Percentiles rank a stretch among this genome's conserved stretches.
These are phyloP conservation scores for Aciculosporium take DNA, from an alignment of 2,329 filamentous ascomycete species.

Conservation along the genomic window DNA sequence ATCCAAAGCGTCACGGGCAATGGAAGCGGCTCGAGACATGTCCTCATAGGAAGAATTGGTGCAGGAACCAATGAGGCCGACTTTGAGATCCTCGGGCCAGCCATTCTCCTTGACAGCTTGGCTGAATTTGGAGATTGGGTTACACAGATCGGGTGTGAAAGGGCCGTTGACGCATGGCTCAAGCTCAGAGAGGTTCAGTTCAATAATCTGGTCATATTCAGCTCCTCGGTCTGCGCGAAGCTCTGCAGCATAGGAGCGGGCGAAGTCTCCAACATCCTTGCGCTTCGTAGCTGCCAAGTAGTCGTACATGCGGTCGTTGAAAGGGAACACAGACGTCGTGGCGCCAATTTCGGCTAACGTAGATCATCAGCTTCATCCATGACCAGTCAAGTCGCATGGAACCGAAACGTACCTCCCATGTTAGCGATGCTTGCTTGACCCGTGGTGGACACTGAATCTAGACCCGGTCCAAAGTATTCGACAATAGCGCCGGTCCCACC, in stretches of 20 bases:
- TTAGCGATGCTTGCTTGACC: slow-evolving; percentile 64
- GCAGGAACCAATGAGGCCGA: slow-evolving; percentile 94
- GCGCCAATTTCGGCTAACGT: slow-evolving; percentile 57
- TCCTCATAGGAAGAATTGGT: slow-evolving; percentile 82
- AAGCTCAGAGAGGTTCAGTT: slow-evolving; percentile 87
- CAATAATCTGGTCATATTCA: slow-evolving; percentile 90
- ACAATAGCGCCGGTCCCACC: slow-evolving; percentile 88
- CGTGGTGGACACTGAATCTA: slow-evolving; percentile 38
- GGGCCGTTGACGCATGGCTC: slow-evolving; percentile 98
- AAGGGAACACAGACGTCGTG: slow-evolving; percentile 91
- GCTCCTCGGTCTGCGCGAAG: slow-evolving; percentile 78
- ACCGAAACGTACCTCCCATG: slow-evolving; percentile 34
- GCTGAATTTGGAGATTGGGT: slow-evolving; percentile 94
- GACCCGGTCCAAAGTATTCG: slow-evolving; percentile 53
- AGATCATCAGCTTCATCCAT: slow-evolving; percentile 1
- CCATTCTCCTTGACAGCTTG: slow-evolving; percentile 85
- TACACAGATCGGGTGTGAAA: slow-evolving; percentile 95
- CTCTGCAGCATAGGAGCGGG: slow-evolving; percentile 69
- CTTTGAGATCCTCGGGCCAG: slow-evolving; percentile 95
- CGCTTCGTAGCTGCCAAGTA: slow-evolving; percentile 90
- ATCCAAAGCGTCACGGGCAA: slow-evolving; percentile 77
- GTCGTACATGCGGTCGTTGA: slow-evolving; percentile 96
- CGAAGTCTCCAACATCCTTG: slow-evolving; percentile 76
- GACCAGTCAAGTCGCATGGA: not conserved
- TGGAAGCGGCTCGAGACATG: slow-evolving; percentile 85